Evolutionary conservation across 2,329 filamentous ascomycete species (phyloP), one percentile per base, ranked within the genome.

Genomic region (Helminthosporium solani): DNA sequence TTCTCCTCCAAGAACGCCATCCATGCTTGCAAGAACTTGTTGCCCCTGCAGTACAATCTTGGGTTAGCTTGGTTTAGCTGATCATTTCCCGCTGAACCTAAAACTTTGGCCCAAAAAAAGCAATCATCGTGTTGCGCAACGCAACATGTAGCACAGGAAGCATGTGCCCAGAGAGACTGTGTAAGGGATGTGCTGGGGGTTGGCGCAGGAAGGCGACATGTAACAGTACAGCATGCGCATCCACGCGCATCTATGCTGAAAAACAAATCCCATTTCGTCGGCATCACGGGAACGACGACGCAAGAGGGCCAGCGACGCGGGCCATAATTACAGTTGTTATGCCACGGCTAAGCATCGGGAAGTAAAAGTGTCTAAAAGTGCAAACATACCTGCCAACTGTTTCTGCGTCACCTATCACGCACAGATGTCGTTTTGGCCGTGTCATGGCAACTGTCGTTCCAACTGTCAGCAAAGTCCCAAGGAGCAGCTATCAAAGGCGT

Each of bases 371-470:
- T n/a, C n/a, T n/a, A 23, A 3, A 15, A 18, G 23, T n/a, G 7
- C 47, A 33, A 48, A 31, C 14, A 81, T 77, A 95, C 88, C 81
- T 84, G 71, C 86, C 85, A 44, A 96, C 88, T 2, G 92, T 97
- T 68, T 96, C 94, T 48, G 90, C 94, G 70, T 99, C 94, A 35
- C 92, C 94, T 61, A 96, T 86, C 15, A 99, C 81, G 52, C 88
- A 94, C 34, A 99, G 77, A 65, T 94, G 92, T 58, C 94, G 82
- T 74, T 88, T 92, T 5, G 94, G 90, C 56, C 94, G 83, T 52
- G 94, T 99, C 91, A 99, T 97, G 42, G 94, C 92, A 59, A 97
- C 91, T 95, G 60, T 39, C 37, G n/a, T n/a, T n/a, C n/a, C n/a
- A n/a, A n/a, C n/a, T n/a, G n/a, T n/a, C n/a, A n/a, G n/a, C n/a